Evolutionary conservation across 1,139 yeast genomes (phyloP), one percentile per base, ranked within the genome.

Genomic region (Suhomyces chickasaworum): DNA sequence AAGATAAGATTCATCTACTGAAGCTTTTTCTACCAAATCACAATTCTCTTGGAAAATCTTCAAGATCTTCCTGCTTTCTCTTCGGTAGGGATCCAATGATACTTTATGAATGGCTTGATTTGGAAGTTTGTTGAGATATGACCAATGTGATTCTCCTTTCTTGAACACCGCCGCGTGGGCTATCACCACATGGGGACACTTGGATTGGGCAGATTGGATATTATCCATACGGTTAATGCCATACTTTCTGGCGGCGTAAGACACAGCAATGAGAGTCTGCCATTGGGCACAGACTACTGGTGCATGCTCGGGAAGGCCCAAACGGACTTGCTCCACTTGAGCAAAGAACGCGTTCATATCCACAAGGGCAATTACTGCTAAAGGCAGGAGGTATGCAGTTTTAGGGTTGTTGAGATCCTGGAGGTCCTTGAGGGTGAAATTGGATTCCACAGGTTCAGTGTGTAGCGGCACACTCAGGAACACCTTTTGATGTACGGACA

Each of bases 251-350:
- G 98, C 98, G 0, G 97, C 89, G 63, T 89, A 88, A 5, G 88
- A 83, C 0, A 93, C 95, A 0, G 99, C 99, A 47, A 93, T 91
- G 5, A 93, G 69, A 0, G 91, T 77, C 45, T 78, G 77, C 99
- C 99, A 93, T 59, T 93, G 99, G 4, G 89, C 89, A 63, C 98
- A 91, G 0, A 91, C 97, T 2, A 93, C 86, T 0, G 99, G 98
- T 50, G 83, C 91, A 1, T 82, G 80, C 1, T 71, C 71, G 1
- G 82, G 66, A 10, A 86, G 67, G 0, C 84, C 84, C 20, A 89
- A 73, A 37, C 97, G 68, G 7, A 88, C 72, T 57, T 87, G 95
- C 58, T 93, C 98, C 31, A 87, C 95, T 60, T 93, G 99, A 0
- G 99, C 96, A 66, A 88, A 93, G 65, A 91, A 93, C 12, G 98